Base-by-base conservation (phyloP, 2,329 filamentous ascomycete genomes). In the Ceratocystis cubensis region DNA sequence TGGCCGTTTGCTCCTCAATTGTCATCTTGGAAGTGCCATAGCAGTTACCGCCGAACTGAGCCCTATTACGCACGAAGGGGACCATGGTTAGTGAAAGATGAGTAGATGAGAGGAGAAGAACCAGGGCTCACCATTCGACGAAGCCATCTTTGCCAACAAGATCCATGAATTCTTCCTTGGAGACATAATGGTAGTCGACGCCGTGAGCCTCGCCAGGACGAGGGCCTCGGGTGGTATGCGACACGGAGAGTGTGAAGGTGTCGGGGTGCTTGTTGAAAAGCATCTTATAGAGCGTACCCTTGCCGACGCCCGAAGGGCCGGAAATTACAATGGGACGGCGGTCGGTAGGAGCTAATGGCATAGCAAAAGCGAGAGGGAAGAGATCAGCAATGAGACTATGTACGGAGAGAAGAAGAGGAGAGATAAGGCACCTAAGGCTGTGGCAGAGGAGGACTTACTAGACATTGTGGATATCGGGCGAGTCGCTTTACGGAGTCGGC, bases 1-100 rank as follows among this genome's bases (percentile, higher is more conserved):
- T 84, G 69, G 84, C 82, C 1, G 82, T 82, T 74, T 92, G 86
- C 72, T 89, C 84, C 75, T 87, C 82, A 69, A 96, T 90, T 33
- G 90, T 90, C 75, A 82, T 80, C 73, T 90, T 86, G 74, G 85
- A 89, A 4, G 91, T 96, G 66, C 92, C 92, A 77, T 96, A 96
- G 73, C 84, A 79, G 77, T 96, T 96, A 65, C 85, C 86, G 50
- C 91, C 86, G 75, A 96, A 96, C 74, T 88, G 79, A 65, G 92
- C 92, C 78, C 88, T 77, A 7, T 65, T 25, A 41, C 13, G 33
- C 20, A 41, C 8, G 20, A 22, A 33, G 2, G 30, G 10, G 10
- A 13, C 7, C 10, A 8, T 33, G 13, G 37, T 65, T 59, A 59
- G 53, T 20, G 41, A 15, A 10, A 5, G 30, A 46, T 5, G 22